phyloP scores from a whole-genome alignment of 2,329 filamentous ascomycete genomes.

The Aspergillus ibericus region DNA sequence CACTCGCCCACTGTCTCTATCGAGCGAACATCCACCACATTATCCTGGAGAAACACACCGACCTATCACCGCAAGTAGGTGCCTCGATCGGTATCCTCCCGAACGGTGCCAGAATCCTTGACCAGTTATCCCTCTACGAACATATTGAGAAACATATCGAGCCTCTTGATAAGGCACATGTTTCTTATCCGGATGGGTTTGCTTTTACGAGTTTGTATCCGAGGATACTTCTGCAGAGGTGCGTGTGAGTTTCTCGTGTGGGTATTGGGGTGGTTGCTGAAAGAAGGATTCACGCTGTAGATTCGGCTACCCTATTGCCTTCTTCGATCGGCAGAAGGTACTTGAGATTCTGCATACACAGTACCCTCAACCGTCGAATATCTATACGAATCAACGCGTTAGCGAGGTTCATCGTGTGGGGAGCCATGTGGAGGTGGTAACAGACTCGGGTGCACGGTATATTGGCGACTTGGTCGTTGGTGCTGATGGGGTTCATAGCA shows the following conservation, averaged over 20 bases:
- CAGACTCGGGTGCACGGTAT: not conserved
- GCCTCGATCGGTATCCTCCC: conserved; percentile 51
- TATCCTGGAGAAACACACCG: conserved; percentile 46
- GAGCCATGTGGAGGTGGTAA: not conserved
- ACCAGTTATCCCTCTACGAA: conserved; percentile 50
- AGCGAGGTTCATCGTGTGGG: not conserved
- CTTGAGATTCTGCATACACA: conserved; percentile 8
- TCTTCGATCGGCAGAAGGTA: conserved; percentile 12
- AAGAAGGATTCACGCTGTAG: not conserved
- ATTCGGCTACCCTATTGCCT: conserved; percentile 11
- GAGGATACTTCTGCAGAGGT: conserved; percentile 1
- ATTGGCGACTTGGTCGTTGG: conserved; percentile 4
- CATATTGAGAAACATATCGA: conserved; percentile 27
- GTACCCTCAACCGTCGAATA: not conserved
- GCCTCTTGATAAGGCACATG: conserved; percentile 1
- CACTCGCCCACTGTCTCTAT: conserved; percentile 49
- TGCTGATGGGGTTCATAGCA: conserved; percentile 11
- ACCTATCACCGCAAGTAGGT: conserved; percentile 44
- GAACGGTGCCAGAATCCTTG: conserved; percentile 48
- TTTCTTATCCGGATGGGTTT: conserved; percentile 6
- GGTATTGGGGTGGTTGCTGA: not conserved
- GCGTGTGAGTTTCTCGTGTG: not conserved
- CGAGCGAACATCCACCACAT: conserved; percentile 49
- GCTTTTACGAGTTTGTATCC: not conserved
- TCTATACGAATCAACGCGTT: not conserved